Evolutionary conservation across 192 early-diverging fungal species (phyloP).

Genomic region (Backusella westeae): DNA sequence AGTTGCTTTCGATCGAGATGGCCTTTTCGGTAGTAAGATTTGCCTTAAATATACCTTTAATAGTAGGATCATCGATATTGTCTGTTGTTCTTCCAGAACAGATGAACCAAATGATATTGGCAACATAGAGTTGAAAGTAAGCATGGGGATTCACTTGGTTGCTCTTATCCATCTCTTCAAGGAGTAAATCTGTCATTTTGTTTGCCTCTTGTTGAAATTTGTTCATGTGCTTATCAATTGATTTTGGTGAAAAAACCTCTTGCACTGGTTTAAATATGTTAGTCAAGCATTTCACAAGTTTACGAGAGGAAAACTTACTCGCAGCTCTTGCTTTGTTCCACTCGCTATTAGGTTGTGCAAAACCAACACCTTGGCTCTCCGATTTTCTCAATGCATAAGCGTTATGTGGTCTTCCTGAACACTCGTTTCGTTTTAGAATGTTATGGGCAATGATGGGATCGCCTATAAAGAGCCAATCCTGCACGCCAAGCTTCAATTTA

Average conservation of each 20-base stretch:
- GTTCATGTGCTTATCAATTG: not conserved
- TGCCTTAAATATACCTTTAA: not conserved
- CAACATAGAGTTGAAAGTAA: not conserved
- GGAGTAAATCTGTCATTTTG: not conserved
- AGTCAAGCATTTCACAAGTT: too few species aligned
- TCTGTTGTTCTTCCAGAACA: not conserved
- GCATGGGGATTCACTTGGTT: not conserved
- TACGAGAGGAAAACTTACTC: not conserved
- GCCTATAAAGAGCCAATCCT: slow-evolving; percentile 12
- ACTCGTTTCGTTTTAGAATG: not conserved
- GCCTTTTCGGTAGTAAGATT: not conserved
- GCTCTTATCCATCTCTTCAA: not conserved
- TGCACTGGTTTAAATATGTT: not conserved
- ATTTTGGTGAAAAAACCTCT: not conserved
- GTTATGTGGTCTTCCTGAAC: not conserved
- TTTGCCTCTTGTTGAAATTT: not conserved
- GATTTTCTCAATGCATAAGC: not conserved
- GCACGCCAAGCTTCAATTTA: not conserved
- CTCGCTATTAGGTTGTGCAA: not conserved
- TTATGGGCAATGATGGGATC: slow-evolving; percentile 9
- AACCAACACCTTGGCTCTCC: not conserved
- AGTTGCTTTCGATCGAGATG: not conserved
- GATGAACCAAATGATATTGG: not conserved
- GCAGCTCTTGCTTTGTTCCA: not conserved
- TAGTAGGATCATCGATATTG: not conserved